Percentiles rank a stretch among this genome's conserved stretches.
phyloP scores from a whole-genome alignment of 441 rosid genomes.

The Geranium incanum region DNA sequence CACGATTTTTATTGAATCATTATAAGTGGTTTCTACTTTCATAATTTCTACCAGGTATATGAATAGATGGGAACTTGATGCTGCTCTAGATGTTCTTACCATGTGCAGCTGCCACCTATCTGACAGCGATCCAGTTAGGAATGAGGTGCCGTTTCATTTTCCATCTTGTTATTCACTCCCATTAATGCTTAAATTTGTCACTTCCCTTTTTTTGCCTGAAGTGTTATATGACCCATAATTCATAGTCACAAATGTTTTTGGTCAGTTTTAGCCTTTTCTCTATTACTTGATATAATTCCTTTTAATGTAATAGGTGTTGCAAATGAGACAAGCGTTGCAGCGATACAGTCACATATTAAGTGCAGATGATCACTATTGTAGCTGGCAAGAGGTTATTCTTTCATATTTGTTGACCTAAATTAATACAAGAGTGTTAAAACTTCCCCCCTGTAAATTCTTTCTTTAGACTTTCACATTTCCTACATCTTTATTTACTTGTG shows the following conservation, averaged over 20 bases:
- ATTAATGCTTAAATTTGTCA: constrained; percentile 4
- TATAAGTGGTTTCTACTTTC: not conserved
- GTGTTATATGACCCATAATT: constrained; percentile 12
- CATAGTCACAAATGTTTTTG: constrained; percentile 8
- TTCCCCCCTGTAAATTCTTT: constrained; percentile 3
- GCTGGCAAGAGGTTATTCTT: constrained; percentile 94
- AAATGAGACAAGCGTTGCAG: constrained; percentile 81
- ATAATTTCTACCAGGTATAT: constrained; percentile 53
- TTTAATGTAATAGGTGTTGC: constrained; percentile 51
- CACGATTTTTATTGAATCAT: not conserved
- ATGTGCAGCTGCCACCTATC: constrained; percentile 96
- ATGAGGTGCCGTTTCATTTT: constrained; percentile 44
- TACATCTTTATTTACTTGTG: constrained; percentile 12
- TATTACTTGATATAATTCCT: constrained; percentile 15
- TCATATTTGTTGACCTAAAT: constrained; percentile 17
- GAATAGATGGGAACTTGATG: constrained; percentile 88
- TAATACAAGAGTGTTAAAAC: constrained; percentile 8
- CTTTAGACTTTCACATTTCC: constrained; percentile 1
- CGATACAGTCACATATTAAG: constrained; percentile 78
- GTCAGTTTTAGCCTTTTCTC: constrained; percentile 6
- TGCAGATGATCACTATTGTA: constrained; percentile 79
- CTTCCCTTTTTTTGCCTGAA: constrained; percentile 13
- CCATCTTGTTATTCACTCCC: not conserved
- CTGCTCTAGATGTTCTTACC: constrained; percentile 89
- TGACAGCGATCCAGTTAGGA: constrained; percentile 51